Conservation (phyloP, 2,329 filamentous ascomycete species). For the Colletotrichum sublineola region DNA sequence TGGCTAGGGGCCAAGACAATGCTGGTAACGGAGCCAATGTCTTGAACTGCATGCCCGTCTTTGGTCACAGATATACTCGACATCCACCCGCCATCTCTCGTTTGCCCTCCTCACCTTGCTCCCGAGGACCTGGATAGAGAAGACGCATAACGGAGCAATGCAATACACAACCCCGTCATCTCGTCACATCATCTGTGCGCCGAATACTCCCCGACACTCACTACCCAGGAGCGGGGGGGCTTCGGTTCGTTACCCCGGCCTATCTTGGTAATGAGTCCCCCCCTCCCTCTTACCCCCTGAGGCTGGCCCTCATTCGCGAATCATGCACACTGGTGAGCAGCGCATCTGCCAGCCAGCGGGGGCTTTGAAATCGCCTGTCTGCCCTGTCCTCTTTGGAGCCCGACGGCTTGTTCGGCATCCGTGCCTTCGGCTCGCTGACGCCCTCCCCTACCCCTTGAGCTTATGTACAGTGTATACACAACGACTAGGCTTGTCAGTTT, state of each 20-base stretch:
- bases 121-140: constrained; percentile 12
- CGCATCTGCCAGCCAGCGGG: constrained; percentile 2
- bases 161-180: constrained; percentile 9
- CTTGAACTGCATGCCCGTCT: background rate
- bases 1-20: background rate
- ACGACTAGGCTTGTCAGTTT: constrained; percentile 7
- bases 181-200: constrained; percentile 4
- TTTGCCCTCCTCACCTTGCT: background rate
- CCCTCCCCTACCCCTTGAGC: background rate
- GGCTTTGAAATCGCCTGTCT: background rate
- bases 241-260: background rate
- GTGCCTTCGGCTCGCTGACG: constrained; percentile 15
- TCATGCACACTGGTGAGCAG: background rate
- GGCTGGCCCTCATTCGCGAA: background rate
- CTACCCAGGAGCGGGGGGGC: background rate
- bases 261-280: background rate
- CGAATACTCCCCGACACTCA: background rate
- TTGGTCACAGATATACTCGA: background rate
- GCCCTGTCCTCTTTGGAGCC: background rate
- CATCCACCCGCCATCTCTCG: background rate
- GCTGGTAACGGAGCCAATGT: background rate
- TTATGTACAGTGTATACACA: background rate
- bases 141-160: background rate
- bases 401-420: constrained; percentile 20
- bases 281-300: too few species aligned